These are phyloP conservation scores for Hyparrhenia diplandra DNA, from an alignment of 176 grass and related monocot species.

Conservation along the genomic window DNA sequence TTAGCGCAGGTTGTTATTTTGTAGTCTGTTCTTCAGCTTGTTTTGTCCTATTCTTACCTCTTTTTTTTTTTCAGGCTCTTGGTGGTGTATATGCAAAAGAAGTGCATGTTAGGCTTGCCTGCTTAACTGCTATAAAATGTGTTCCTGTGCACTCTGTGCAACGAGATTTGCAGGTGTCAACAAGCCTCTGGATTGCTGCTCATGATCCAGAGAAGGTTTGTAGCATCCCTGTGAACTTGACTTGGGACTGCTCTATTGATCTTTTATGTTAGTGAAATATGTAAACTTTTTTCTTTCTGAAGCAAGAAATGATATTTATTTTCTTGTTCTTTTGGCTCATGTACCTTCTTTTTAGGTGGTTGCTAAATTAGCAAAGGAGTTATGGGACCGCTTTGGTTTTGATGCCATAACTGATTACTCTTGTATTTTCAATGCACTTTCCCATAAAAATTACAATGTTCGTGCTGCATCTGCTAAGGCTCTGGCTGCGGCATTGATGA, in stretches of 20 bases:
- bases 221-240: conserved; percentile 21
- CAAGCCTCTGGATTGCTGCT: conserved; percentile 90
- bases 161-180: conserved; percentile 61
- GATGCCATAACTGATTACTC: conserved; percentile 84
- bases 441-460: conserved; percentile 87
- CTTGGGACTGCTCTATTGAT: conserved; percentile 15
- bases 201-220: conserved; percentile 95
- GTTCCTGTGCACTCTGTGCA: conserved; percentile 68
- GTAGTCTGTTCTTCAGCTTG: conserved; percentile 13
- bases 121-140: conserved; percentile 94
- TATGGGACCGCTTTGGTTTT: conserved; percentile 92
- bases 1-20: conserved; percentile 67
- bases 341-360: conserved; percentile 58
- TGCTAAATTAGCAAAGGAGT: conserved; percentile 85
- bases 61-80: conserved; percentile 66
- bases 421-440: conserved; percentile 75
- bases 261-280: conserved; percentile 9
- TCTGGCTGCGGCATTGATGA: conserved; percentile 91
- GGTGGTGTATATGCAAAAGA: conserved; percentile 87
- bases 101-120: conserved; percentile 81
- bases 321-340: conserved; percentile 30
- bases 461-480: conserved; percentile 85
- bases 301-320: conserved; percentile 6
- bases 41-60: conserved; percentile 22
- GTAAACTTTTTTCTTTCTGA: no score